Percentiles rank a stretch among this genome's conserved stretches.
phyloP scores from a whole-genome alignment of 108 stramenopile genomes.

The Stephanodiscus minutulus region DNA sequence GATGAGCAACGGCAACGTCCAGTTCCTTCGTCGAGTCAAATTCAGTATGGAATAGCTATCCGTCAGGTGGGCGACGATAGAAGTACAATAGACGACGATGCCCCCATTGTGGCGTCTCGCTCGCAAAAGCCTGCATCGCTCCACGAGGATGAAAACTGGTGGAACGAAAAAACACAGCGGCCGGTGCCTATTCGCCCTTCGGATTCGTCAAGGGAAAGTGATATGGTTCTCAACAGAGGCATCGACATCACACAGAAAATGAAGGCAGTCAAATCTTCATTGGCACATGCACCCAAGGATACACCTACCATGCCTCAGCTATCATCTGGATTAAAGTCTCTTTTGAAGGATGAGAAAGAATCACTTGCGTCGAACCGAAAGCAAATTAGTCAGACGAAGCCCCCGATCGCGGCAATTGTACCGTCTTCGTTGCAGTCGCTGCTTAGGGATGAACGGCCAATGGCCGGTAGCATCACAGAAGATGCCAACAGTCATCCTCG shows the following conservation, averaged over 20 bases:
- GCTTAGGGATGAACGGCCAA: background rate
- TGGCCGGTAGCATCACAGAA: background rate
- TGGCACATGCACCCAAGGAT: background rate
- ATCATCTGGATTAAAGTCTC: constrained; percentile 6
- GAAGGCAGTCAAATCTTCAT: background rate
- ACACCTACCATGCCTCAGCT: background rate
- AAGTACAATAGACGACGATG: background rate
- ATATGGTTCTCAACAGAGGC: constrained; percentile 1
- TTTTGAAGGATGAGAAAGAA: constrained; percentile 1
- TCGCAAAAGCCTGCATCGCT: background rate
- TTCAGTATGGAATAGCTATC: background rate
- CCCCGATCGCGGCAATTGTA: background rate
- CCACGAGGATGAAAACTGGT: background rate
- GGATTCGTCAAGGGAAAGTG: background rate
- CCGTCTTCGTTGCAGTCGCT: constrained; percentile 10
- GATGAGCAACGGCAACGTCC: constrained; percentile 1
- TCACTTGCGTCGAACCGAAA: background rate
- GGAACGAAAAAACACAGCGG: constrained; percentile 12
- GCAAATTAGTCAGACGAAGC: background rate
- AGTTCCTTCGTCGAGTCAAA: background rate
- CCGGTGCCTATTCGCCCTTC: background rate
- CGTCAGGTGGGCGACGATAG: background rate
- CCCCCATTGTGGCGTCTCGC: background rate
- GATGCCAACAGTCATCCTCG: background rate
- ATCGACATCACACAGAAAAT: background rate